Percentiles rank a stretch among this genome's conserved stretches.
Conservation (phyloP, 495 filamentous ascomycete genomes). For the Hypomontagnella submonticulosa region DNA sequence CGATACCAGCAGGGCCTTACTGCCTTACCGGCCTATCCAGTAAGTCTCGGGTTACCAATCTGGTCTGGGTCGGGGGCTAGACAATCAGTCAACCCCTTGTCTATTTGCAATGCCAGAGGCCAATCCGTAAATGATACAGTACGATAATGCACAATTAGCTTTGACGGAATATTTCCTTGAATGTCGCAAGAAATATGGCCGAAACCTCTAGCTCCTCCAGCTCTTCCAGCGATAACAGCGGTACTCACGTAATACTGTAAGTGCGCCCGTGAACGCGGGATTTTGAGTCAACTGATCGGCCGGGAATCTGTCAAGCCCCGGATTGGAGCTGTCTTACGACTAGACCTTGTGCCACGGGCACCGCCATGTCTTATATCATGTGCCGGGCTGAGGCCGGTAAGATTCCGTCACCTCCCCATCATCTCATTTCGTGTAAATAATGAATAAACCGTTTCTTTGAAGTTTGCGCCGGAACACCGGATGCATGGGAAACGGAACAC, state of each 20-base stretch:
- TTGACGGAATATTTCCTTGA: constrained; percentile 16
- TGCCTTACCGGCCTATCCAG: neutral
- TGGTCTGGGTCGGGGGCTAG: constrained; percentile 3
- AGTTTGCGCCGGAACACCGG: constrained; percentile 4
- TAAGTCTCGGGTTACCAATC: constrained; percentile 29
- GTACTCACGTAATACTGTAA: neutral
- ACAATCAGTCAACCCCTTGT: constrained; percentile 2
- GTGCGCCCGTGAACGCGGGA: constrained; percentile 1
- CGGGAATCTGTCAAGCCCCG: constrained; percentile 6
- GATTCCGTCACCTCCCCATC: constrained; percentile 29
- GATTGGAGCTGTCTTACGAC: constrained; percentile 32
- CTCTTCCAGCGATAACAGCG: neutral
- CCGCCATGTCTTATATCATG: constrained; percentile 31
- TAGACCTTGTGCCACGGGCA: constrained; percentile 32
- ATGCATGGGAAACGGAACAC: constrained; percentile 6
- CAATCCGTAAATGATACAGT: constrained; percentile 18
- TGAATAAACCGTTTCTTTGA: constrained; percentile 21
- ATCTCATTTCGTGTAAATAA: constrained; percentile 12
- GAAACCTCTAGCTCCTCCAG: constrained; percentile 1
- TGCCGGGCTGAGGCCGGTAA: constrained; percentile 21
- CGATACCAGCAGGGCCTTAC: constrained; percentile 8
- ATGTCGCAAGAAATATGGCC: constrained; percentile 30
- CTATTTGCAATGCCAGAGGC: neutral
- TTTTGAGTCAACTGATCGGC: constrained; percentile 32
- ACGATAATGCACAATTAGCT: constrained; percentile 27